phyloP scores from a whole-genome alignment of 805 yeast species.

The Pichia californica region DNA sequence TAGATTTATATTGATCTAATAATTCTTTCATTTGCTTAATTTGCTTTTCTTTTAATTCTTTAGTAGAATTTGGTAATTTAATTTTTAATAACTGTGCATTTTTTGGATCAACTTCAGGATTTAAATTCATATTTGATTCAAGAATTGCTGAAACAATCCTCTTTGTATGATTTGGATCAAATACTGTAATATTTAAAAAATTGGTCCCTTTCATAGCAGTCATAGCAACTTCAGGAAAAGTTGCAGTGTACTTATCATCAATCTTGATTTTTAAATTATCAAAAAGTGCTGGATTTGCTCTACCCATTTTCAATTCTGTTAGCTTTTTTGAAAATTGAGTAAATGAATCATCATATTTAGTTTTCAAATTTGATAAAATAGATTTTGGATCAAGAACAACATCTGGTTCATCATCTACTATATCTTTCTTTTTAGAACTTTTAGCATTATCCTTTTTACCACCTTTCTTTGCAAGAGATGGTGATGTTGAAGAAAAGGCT shows the following conservation, averaged over 20 bases:
- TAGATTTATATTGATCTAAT: constrained; percentile 55
- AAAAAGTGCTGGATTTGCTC: constrained; percentile 59
- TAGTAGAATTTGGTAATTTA: constrained; percentile 67
- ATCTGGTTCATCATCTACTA: constrained; percentile 20
- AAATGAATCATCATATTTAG: constrained; percentile 41
- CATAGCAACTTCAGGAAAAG: constrained; percentile 61
- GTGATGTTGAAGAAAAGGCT: too few relatives aligned
- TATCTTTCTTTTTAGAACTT: too few relatives aligned
- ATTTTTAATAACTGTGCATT: constrained; percentile 70
- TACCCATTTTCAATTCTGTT: constrained; percentile 63
- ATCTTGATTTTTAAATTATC: constrained; percentile 49
- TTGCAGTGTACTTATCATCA: constrained; percentile 38
- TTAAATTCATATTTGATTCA: constrained; percentile 63
- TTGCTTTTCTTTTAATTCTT: constrained; percentile 51
- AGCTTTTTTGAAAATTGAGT: constrained; percentile 49
- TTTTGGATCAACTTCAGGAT: constrained; percentile 69
- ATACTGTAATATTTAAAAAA: constrained; percentile 70
- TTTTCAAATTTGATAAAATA: constrained; percentile 34
- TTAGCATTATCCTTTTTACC: constrained; percentile 6
- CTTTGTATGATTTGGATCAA: constrained; percentile 72
- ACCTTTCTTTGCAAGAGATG: constrained; percentile 7
- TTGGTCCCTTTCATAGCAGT: constrained; percentile 60
- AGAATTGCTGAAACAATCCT: constrained; percentile 65
- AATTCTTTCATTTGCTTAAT: constrained; percentile 58
- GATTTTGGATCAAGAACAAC: constrained; percentile 26